Evolutionary conservation across 306 rosid genomes (phyloP), one percentile per base, ranked within the genome.

Genomic region (Casuarina glauca): DNA sequence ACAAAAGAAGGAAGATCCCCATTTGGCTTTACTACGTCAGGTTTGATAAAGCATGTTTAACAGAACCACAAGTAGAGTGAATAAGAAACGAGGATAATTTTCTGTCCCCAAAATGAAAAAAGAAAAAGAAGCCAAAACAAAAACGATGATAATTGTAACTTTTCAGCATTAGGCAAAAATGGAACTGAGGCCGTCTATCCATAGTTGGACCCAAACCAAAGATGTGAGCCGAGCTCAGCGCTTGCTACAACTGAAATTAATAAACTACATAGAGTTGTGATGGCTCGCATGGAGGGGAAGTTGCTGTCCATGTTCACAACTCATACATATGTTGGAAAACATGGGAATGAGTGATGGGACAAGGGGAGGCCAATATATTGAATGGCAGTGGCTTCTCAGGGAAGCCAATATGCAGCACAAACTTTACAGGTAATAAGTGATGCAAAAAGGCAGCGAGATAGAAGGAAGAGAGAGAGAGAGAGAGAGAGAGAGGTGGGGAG

Each of bases 371-470:
- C 66, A 42, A 46, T 19, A 69, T 55, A 16, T 60, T n/a, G n/a
- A 46, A 63, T 26, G 53, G 41, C 70, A 54, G 75, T 43, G 38
- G 74, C 78, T 60, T 81, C 53, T 26, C 43, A 42, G 50, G 35
- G 81, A 74, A 84, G 81, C 78, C 79, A 78, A 72, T 39, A 76
- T 43, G 64, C 12, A 74, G 64, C 64, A 52, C 5, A 76, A 15
- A 20, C 69, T 66, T 72, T 72, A 64, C 64, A 73, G 13, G 36
- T 15, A 58, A 48, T 4, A 39, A 50, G 11, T 44, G 36, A 69
- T 17, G 41, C 11, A 50, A 79, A 44, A n/a, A 32, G 72, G 74
- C 32, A 58, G 55, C 10, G 38, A 72, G 35, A 3, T 41, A 74
- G 75, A 26, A 26, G 32, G 32, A 0, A 26, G 32, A 26, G 1